Percentiles rank a stretch among this genome's conserved stretches.
Conservation (phyloP, 2,329 filamentous ascomycete genomes). For the Claviceps pusilla region DNA sequence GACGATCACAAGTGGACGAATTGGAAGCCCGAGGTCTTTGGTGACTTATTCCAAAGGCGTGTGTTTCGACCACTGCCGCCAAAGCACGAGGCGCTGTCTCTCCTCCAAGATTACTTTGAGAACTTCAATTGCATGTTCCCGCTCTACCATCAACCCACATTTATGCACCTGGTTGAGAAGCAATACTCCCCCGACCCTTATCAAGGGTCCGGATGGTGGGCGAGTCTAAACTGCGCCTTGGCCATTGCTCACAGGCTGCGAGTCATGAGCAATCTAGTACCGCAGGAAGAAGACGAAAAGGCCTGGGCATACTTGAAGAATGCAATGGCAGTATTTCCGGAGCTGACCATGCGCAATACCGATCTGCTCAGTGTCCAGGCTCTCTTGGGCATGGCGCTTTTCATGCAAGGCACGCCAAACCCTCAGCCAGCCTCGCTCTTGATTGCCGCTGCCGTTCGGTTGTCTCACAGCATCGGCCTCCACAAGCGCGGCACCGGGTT, state of each 20-base stretch:
- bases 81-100: slow-evolving; percentile 72
- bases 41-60: slow-evolving; percentile 74
- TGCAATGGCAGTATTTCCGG: slow-evolving; percentile 80
- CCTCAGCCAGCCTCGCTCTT: slow-evolving; percentile 88
- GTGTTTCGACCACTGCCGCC: slow-evolving; percentile 72
- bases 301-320: slow-evolving; percentile 96
- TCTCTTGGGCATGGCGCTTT: slow-evolving; percentile 80
- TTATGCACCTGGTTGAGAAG: slow-evolving; percentile 90
- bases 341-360: slow-evolving; percentile 89
- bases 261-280: slow-evolving; percentile 87
- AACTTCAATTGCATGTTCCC: slow-evolving; percentile 99
- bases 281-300: slow-evolving; percentile 81
- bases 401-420: slow-evolving; percentile 91
- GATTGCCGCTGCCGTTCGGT: slow-evolving; percentile 74
- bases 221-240: slow-evolving; percentile 81
- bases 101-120: slow-evolving; percentile 89
- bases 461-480: slow-evolving; percentile 86
- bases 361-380: slow-evolving; percentile 92
- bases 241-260: slow-evolving; percentile 87
- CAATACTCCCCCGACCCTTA: slow-evolving; percentile 91
- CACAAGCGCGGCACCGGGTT: slow-evolving; percentile 90
- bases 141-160: slow-evolving; percentile 91
- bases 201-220: slow-evolving; percentile 95
- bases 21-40: slow-evolving; percentile 96
- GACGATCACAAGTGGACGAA: slow-evolving; percentile 93